Conservation (phyloP, 306 rosid species). For the Lathyrus oleraceus region DNA sequence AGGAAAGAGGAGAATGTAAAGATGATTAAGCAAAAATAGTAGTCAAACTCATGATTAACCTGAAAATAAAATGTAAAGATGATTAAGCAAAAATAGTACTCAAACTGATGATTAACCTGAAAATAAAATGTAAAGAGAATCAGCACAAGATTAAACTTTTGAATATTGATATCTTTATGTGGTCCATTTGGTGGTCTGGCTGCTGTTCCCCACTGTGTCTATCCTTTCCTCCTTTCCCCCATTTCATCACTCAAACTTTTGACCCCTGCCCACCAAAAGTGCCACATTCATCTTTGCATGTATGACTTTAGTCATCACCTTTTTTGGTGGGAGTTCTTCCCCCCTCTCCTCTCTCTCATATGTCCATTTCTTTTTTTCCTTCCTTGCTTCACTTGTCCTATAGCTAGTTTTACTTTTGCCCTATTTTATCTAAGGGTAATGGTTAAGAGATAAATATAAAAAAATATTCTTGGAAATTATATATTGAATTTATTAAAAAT, state of each 20-base stretch:
- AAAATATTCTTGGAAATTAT: too few species aligned
- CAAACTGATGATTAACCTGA: background rate
- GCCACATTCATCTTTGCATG: constrained; percentile 28
- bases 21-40: constrained; percentile 2
- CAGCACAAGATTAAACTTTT: background rate
- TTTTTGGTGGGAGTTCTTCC: constrained; percentile 8
- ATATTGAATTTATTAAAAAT: too few species aligned
- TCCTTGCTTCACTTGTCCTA: constrained; percentile 5
- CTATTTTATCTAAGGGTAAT: too few species aligned
- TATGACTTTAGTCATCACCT: constrained; percentile 25
- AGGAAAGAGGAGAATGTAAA: background rate
- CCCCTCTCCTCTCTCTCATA: background rate
- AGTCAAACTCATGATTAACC: constrained; percentile 2
- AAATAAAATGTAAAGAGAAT: constrained; percentile 32
- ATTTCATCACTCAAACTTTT: constrained; percentile 35
- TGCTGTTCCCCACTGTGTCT: constrained; percentile 43
- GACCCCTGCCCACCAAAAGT: constrained; percentile 31
- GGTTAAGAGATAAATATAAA: too few species aligned
- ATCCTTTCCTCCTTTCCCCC: background rate
- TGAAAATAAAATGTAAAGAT: constrained; percentile 20
- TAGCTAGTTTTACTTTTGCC: background rate
- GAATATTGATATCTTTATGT: constrained; percentile 26
- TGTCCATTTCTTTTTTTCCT: constrained; percentile 26
- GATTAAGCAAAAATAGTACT: background rate
- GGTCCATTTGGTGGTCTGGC: constrained; percentile 45